These are phyloP conservation scores for Trichosporon sp. DNA, from an alignment of 1,284 basidiomycete genomes.

Conservation along the genomic window DNA sequence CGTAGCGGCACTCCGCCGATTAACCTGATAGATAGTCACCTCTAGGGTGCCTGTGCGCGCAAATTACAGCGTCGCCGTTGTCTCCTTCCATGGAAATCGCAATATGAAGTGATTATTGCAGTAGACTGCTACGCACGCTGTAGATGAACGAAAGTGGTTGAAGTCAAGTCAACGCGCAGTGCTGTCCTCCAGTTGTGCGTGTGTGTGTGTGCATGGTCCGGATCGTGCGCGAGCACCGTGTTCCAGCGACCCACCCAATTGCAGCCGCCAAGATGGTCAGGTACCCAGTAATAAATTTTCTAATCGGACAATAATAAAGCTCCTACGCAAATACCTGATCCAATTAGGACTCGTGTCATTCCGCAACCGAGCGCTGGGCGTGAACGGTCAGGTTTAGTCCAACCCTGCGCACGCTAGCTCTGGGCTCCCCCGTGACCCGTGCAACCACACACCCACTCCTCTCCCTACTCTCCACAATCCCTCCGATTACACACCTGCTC, in stretches of 20 bases:
- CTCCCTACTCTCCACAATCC: constrained; percentile 17
- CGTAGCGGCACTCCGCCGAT: not conserved
- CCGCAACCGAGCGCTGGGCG: constrained; percentile 13
- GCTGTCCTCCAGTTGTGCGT: not conserved
- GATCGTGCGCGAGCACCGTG: not conserved
- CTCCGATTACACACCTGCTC: constrained; percentile 12
- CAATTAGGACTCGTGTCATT: constrained; percentile 14
- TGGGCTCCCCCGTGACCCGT: constrained; percentile 13
- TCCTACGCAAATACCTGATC: not conserved
- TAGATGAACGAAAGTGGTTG: not conserved
- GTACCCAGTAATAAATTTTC: constrained; percentile 2
- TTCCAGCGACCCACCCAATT: constrained; percentile 8
- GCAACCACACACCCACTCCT: constrained; percentile 19
- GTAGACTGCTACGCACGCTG: not conserved
- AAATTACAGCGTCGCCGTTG: not conserved
- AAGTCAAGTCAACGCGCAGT: not conserved
- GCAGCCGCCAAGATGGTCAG: not conserved
- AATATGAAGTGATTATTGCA: not conserved
- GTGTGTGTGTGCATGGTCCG: constrained; percentile 2
- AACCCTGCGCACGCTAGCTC: not conserved
- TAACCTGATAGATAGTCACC: not conserved
- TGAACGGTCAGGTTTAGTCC: constrained; percentile 2
- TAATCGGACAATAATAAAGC: constrained; percentile 6
- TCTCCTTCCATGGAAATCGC: not conserved
- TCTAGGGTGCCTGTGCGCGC: not conserved